These are phyloP conservation scores for Pythium phragmitis DNA, from an alignment of 352 stramenopile species.

Conservation along the genomic window DNA sequence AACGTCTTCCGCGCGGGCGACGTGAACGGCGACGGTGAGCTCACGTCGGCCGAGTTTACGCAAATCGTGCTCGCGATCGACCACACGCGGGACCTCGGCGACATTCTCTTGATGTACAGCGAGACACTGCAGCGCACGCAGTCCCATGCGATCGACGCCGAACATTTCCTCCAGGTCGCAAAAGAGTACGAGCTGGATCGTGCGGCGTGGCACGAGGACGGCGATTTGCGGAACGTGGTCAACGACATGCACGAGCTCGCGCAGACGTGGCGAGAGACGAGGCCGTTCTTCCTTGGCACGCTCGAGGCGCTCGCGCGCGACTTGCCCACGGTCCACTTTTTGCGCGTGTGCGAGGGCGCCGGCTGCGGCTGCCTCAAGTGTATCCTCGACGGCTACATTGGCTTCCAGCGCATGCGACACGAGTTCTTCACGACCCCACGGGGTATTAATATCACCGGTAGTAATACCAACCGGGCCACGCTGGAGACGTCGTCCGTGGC, in stretches of 20 bases:
- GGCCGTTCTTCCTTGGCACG: conserved; percentile 68
- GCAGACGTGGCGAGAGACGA: conserved; percentile 53
- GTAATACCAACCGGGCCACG: not conserved
- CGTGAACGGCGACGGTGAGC: conserved; percentile 74
- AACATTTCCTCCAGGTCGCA: conserved; percentile 73
- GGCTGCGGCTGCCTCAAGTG: conserved; percentile 83
- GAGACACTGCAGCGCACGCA: conserved; percentile 69
- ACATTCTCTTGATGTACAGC: conserved; percentile 82
- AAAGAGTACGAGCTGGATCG: conserved; percentile 75
- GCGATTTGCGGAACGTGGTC: conserved; percentile 63
- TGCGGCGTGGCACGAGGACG: conserved; percentile 65
- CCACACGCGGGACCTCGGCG: conserved; percentile 50
- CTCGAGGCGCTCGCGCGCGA: conserved; percentile 60
- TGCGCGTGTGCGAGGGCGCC: conserved; percentile 66
- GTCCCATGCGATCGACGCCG: conserved; percentile 49
- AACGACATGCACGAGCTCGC: conserved; percentile 67
- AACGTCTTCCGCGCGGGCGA: conserved; percentile 77
- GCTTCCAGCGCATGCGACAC: conserved; percentile 72
- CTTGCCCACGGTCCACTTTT: conserved; percentile 45
- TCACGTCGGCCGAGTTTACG: conserved; percentile 76
- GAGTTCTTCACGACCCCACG: conserved; percentile 27
- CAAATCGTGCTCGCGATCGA: conserved; percentile 83
- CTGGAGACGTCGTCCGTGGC: conserved; percentile 2
- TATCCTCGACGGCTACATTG: conserved; percentile 77
- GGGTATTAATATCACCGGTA: not conserved